Evolutionary conservation across 139 green algal species (phyloP).

Genomic region (Micractinium sp.): DNA sequence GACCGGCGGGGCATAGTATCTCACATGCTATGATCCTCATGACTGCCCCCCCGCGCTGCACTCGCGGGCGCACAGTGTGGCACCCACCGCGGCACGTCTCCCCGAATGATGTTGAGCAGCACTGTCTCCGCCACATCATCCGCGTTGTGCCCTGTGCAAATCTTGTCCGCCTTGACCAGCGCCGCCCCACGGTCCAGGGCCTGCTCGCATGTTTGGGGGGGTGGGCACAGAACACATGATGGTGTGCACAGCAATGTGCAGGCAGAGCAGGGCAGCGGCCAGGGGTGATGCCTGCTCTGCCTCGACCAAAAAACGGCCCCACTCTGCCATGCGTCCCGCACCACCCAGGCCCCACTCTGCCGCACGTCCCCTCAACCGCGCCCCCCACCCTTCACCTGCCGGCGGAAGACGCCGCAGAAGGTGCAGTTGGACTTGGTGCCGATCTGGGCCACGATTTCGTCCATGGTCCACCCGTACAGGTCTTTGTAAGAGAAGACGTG

Average conservation of each 20-base stretch:
- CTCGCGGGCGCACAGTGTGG: too few species aligned
- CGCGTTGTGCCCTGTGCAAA: constrained; percentile 95
- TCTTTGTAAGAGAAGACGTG: constrained; percentile 93
- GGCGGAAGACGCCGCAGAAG: constrained; percentile 96
- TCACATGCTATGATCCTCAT: too few species aligned
- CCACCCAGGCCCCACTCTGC: neutral
- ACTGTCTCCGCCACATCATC: constrained; percentile 98
- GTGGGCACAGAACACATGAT: neutral
- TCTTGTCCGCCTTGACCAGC: constrained; percentile 75
- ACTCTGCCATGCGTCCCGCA: neutral
- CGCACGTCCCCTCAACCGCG: too few species aligned
- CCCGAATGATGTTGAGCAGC: constrained; percentile 94
- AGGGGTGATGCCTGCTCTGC: neutral
- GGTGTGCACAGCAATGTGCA: neutral
- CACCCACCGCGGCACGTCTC: constrained; percentile 81
- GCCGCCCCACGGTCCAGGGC: constrained; percentile 90
- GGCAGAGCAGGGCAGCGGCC: neutral
- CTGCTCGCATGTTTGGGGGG: constrained; percentile 42
- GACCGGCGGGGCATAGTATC: too few species aligned
- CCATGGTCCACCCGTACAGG: constrained; percentile 99
- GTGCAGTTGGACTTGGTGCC: constrained; percentile 97
- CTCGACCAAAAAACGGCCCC: neutral
- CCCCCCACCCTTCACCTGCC: constrained; percentile 47
- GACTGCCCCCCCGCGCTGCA: too few species aligned
- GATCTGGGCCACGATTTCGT: constrained; percentile 95